Conservation (phyloP, 805 yeast genomes). For the Zygosaccharomyces lentus region DNA sequence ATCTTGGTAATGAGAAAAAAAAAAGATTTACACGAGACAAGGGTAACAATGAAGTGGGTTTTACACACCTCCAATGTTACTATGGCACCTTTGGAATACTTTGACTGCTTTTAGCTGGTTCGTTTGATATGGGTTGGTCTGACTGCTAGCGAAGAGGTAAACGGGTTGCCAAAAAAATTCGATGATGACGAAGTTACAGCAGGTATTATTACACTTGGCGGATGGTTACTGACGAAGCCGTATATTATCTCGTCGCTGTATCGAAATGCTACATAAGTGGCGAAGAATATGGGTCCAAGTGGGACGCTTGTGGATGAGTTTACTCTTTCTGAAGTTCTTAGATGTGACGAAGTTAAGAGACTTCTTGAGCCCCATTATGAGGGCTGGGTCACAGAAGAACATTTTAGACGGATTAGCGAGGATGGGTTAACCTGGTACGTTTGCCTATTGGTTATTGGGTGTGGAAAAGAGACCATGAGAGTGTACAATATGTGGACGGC, state of each 20-base stretch:
- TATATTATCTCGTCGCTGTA: conserved; percentile 64
- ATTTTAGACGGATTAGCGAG: conserved; percentile 46
- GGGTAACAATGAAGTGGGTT: not conserved
- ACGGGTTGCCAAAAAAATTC: conserved; percentile 5
- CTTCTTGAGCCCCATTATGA: conserved; percentile 53
- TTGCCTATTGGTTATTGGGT: conserved; percentile 85
- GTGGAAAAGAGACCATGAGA: conserved; percentile 39
- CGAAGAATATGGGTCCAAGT: conserved; percentile 28
- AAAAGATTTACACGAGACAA: not conserved
- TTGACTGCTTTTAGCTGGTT: not conserved
- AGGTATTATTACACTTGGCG: conserved; percentile 61
- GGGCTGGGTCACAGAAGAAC: conserved; percentile 54
- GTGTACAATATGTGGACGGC: conserved; percentile 15
- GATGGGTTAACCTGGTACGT: conserved; percentile 67
- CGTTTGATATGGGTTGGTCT: not conserved
- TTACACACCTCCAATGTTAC: not conserved
- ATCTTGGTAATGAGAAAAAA: not conserved
- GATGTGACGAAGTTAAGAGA: conserved; percentile 41
- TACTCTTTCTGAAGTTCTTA: conserved; percentile 46
- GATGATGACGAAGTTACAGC: not conserved
- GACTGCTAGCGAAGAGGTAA: not conserved
- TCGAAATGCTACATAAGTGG: conserved; percentile 33
- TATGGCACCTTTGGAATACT: not conserved
- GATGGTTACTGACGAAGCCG: conserved; percentile 71
- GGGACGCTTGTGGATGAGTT: conserved; percentile 54